A percentile compares a stretch with the other conserved stretches of the same genome.
Conservation (phyloP, 2,329 filamentous ascomycete genomes). For the Penicillium sp. region DNA sequence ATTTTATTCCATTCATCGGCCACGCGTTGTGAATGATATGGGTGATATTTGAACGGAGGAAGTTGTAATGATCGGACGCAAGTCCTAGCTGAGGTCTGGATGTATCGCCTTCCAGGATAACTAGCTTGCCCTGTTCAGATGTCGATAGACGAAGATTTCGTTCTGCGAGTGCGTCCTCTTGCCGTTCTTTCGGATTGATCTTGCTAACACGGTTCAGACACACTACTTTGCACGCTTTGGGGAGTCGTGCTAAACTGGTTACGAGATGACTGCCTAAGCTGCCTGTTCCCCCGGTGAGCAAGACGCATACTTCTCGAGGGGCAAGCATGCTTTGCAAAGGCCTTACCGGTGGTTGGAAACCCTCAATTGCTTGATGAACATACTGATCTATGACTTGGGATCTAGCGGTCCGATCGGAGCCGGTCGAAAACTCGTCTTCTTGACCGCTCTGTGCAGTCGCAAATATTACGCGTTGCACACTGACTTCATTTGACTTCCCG, state of each 20-base stretch:
- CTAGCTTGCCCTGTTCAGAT: slow-evolving; percentile 41
- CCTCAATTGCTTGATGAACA: slow-evolving; percentile 28
- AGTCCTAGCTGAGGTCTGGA: slow-evolving; percentile 57
- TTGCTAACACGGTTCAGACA: slow-evolving; percentile 54
- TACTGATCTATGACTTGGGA: slow-evolving; percentile 28
- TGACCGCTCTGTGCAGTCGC: slow-evolving; percentile 25
- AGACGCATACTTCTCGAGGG: slow-evolving; percentile 30
- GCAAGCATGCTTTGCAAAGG: neutral
- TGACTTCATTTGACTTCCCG: slow-evolving; percentile 31
- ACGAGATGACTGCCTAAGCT: slow-evolving; percentile 49
- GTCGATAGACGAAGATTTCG: slow-evolving; percentile 31
- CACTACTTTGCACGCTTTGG: slow-evolving; percentile 40
- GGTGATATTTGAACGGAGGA: slow-evolving; percentile 48
- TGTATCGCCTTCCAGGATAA: slow-evolving; percentile 56
- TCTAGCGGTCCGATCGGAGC: slow-evolving; percentile 17
- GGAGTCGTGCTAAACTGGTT: slow-evolving; percentile 38
- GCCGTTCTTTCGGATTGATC: slow-evolving; percentile 35
- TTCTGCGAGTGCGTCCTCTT: slow-evolving; percentile 38
- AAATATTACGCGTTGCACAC: slow-evolving; percentile 31
- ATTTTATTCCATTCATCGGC: slow-evolving; percentile 32
- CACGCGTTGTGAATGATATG: slow-evolving; percentile 49
- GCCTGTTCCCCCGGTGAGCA: slow-evolving; percentile 50
- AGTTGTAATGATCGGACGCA: slow-evolving; percentile 39
- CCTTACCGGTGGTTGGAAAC: slow-evolving; percentile 23
- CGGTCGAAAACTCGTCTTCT: neutral